Conservation (phyloP, 2,329 filamentous ascomycete species). For the Epichloe gansuensis region DNA sequence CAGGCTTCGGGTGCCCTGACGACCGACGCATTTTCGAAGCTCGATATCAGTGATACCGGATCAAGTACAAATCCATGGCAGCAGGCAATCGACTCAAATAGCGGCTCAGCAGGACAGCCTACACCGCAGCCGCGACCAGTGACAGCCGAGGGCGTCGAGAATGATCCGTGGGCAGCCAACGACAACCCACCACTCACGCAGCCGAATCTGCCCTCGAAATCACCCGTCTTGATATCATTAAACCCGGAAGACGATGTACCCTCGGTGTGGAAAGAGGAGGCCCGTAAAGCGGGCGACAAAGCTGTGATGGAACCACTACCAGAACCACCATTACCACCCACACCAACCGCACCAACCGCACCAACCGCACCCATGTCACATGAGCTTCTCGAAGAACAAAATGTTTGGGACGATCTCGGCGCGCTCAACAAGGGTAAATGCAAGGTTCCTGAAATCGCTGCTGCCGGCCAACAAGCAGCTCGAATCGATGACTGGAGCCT, state of each 20-base stretch:
- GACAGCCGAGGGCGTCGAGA: slow-evolving; percentile 16
- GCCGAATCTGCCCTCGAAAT: slow-evolving; percentile 13
- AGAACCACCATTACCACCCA: slow-evolving; percentile 7
- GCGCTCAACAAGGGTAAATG: slow-evolving; percentile 30
- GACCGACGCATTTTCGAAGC: slow-evolving; percentile 27
- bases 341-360: too few species aligned
- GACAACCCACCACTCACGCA: slow-evolving; percentile 18
- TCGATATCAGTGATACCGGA: slow-evolving; percentile 29
- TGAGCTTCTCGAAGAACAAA: slow-evolving; percentile 26
- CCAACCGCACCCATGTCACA: slow-evolving; percentile 17
- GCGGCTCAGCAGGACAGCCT: slow-evolving; percentile 4
- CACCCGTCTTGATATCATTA: slow-evolving; percentile 24
- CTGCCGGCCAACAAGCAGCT: slow-evolving; percentile 8
- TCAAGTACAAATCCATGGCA: slow-evolving; percentile 26
- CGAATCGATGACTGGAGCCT: slow-evolving; percentile 38
- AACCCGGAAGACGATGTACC: slow-evolving; percentile 23
- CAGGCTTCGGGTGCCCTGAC: slow-evolving; percentile 11
- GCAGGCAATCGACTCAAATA: slow-evolving; percentile 13
- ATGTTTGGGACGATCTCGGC: slow-evolving; percentile 39
- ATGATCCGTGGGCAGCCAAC: slow-evolving; percentile 14
- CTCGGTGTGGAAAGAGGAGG: slow-evolving; percentile 29
- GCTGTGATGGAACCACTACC: slow-evolving; percentile 11
- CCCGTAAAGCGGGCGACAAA: slow-evolving; percentile 12
- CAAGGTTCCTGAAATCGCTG: slow-evolving; percentile 15
- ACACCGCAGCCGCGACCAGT: slow-evolving; percentile 8